A percentile compares a stretch with the other conserved stretches of the same genome.
phyloP scores from a whole-genome alignment of 2,329 filamentous ascomycete genomes.

The Neoarthrinium moseri region DNA sequence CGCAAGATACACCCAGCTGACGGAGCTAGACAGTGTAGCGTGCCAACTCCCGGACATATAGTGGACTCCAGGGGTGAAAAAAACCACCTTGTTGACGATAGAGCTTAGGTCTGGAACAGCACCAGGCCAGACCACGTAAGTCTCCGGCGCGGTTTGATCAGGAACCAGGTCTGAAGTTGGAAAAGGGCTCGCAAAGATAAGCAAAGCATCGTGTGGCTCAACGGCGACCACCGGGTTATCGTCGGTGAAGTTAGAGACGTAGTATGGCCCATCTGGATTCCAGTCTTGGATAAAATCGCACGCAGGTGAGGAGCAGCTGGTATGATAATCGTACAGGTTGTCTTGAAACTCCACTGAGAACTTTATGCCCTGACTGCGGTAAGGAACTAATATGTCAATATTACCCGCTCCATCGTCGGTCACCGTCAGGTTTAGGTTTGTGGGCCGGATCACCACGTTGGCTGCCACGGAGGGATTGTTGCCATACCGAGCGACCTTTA shows the following conservation, averaged over 20 bases:
- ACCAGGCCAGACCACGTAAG: conserved; percentile 20
- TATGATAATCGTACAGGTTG: conserved; percentile 26
- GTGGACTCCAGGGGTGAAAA: conserved; percentile 31
- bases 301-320: conserved; percentile 1
- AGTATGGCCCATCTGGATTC: conserved; percentile 16
- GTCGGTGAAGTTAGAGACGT: conserved; percentile 14
- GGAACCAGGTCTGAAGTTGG: conserved; percentile 17
- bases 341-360: conserved; percentile 32
- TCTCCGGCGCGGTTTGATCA: conserved; percentile 11
- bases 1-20: conserved; percentile 27
- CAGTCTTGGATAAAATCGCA: conserved; percentile 7
- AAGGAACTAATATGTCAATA: conserved; percentile 26
- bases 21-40: conserved; percentile 19
- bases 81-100: conserved; percentile 17
- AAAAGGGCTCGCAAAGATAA: conserved; percentile 31
- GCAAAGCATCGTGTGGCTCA: conserved; percentile 27
- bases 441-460: conserved; percentile 28
- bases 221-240: conserved; percentile 21
- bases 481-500: conserved; percentile 20
- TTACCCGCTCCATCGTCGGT: conserved; percentile 16
- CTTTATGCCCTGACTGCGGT: conserved; percentile 19
- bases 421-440: conserved; percentile 20
- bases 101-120: conserved; percentile 17
- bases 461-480: conserved; percentile 13
- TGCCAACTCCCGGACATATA: conserved; percentile 18